Base-by-base conservation (phyloP, 768 basidiomycete species). In the Sarcomyxa edulis region DNA sequence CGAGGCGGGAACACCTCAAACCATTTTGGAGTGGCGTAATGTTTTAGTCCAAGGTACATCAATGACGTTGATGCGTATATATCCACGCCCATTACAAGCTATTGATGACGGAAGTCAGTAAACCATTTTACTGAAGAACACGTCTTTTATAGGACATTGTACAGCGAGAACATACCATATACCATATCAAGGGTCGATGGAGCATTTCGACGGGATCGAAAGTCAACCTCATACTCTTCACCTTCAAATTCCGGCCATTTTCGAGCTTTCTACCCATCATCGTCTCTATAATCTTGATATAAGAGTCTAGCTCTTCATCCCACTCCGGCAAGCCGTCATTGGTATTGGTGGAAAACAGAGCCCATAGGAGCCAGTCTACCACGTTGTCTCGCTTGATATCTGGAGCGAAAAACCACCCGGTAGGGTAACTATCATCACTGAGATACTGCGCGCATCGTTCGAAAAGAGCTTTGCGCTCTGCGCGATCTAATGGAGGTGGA, bases 141-240 rank as follows among this genome's bases (percentile, higher is more conserved):
- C n/a, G n/a, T n/a, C n/a, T n/a, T n/a, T n/a, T n/a, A n/a, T n/a
- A n/a, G n/a, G n/a, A n/a, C n/a, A 31, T 18, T 25, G 39, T 23
- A 7, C 24, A n/a, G 24, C 3, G 29, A 31, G 18, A 16, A 62
- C 76, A 40, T 41, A 79, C 80, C 30, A 60, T 45, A 48, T 84
- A 84, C 81, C 81, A 84, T 4, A 77, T n/a, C 19, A 84, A 49
- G 8, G 81, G 81, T 20, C 81, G 55, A 52, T 81, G 80, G 2
- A 65, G 11, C 54, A 64, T 69, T 7, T 48, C 42, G n/a, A 84
- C 79, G 0, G 71, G 71, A 46, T 83, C 81, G 7, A 80, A 52
- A 0, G 74, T 74, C 33, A 72, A 48, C 36, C 72, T 65, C 65
- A 81, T 75, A 43, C 64, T 67, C 21, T 54, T 57, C 4, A 69